Evolutionary conservation across 768 basidiomycete species (phyloP).

Genomic region (Lactarius pseudohatsudake): DNA sequence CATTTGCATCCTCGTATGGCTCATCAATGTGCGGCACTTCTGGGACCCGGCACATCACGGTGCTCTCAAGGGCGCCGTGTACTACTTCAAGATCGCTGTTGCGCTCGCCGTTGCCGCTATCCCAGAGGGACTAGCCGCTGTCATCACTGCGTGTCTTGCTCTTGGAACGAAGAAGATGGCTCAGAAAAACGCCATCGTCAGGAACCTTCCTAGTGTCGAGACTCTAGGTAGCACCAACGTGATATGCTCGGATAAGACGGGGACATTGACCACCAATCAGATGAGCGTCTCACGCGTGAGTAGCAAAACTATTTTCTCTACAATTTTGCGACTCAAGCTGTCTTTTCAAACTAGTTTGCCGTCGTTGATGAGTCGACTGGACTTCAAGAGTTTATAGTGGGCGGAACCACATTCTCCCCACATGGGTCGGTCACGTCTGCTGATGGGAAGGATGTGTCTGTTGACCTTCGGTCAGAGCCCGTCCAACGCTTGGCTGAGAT

Average conservation of each 20-base stretch:
- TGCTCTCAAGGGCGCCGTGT: constrained; percentile 88
- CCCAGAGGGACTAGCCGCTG: constrained; percentile 96
- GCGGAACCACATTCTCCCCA: constrained; percentile 92
- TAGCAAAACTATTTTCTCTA: constrained; percentile 4
- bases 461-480: constrained; percentile 64
- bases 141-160: constrained; percentile 95
- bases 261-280: constrained; percentile 93
- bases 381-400: constrained; percentile 73
- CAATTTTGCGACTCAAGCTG: background rate
- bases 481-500: constrained; percentile 89
- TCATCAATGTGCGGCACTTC: constrained; percentile 96
- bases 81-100: constrained; percentile 99
- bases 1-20: constrained; percentile 96
- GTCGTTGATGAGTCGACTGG: constrained; percentile 57
- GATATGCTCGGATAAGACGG: constrained; percentile 99
- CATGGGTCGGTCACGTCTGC: constrained; percentile 67
- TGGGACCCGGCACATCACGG: constrained; percentile 93
- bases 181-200: constrained; percentile 95
- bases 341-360: constrained; percentile 55
- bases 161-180: constrained; percentile 99
- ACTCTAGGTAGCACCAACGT: constrained; percentile 98
- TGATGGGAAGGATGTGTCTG: constrained; percentile 57
- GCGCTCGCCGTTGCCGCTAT: constrained; percentile 99
- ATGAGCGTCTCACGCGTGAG: constrained; percentile 88
- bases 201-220: constrained; percentile 95